A percentile compares a stretch with the other conserved stretches of the same genome.
phyloP scores from a whole-genome alignment of 768 basidiomycete species.

The Lactarius psammicola region DNA sequence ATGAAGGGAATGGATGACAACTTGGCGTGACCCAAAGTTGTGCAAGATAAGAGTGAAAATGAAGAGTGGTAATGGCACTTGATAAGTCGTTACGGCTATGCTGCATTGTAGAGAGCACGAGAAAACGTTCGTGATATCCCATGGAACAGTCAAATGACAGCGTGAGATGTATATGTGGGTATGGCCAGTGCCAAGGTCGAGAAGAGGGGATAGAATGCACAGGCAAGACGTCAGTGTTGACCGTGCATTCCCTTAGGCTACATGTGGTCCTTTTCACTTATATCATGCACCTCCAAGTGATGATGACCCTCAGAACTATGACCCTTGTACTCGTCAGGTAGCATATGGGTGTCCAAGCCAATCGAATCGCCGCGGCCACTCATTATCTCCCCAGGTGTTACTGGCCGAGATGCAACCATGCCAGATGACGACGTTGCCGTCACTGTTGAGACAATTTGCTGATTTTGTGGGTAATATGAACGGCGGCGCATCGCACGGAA shows the following conservation, averaged over 20 bases:
- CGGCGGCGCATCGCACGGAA: constrained; percentile 89
- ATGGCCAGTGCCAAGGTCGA: neutral
- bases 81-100: constrained; percentile 13
- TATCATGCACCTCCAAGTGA: constrained; percentile 13
- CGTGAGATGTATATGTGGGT: constrained; percentile 6
- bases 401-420: constrained; percentile 67
- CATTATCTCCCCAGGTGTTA: constrained; percentile 47
- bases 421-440: constrained; percentile 77
- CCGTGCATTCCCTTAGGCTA: constrained; percentile 3
- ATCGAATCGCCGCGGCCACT: constrained; percentile 27
- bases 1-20: constrained; percentile 15
- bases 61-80: neutral
- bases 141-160: constrained; percentile 17
- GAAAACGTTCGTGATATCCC: neutral
- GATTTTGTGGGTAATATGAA: constrained; percentile 87
- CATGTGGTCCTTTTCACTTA: constrained; percentile 10
- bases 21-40: constrained; percentile 5
- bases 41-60: constrained; percentile 3
- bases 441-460: constrained; percentile 57
- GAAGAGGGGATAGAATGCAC: neutral
- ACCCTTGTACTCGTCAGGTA: constrained; percentile 21
- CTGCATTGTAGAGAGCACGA: neutral
- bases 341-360: constrained; percentile 8
- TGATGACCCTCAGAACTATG: constrained; percentile 14
- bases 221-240: neutral